Evolutionary conservation across 2,329 filamentous ascomycete species (phyloP).

Genomic region (Talaromyces marneffei): DNA sequence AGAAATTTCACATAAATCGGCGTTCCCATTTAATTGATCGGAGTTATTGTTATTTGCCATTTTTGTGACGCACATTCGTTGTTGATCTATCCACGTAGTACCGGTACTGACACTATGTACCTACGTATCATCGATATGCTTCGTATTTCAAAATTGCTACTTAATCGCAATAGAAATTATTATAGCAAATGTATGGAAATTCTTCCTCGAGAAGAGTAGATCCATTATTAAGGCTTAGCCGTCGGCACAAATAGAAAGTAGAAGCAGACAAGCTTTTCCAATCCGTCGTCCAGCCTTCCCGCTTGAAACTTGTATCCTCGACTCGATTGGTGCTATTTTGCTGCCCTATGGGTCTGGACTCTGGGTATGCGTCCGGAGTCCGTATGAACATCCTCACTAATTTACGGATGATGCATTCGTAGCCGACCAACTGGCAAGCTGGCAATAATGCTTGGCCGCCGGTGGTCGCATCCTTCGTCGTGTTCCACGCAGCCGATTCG

Average conservation of each 20-base stretch:
- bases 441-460: not conserved
- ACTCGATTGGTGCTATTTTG: slow-evolving; percentile 5
- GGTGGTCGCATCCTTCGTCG: not conserved
- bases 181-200: not conserved
- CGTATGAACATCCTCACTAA: not conserved
- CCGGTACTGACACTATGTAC: no score
- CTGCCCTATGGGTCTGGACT: not conserved
- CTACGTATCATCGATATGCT: no score
- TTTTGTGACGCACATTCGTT: no score
- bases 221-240: slow-evolving; percentile 4
- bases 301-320: not conserved
- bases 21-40: not conserved
- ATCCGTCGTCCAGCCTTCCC: not conserved
- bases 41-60: not conserved
- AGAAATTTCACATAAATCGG: no score
- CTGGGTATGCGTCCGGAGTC: not conserved
- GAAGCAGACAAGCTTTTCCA: slow-evolving; percentile 9
- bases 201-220: not conserved
- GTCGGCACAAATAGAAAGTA: not conserved
- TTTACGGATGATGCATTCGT: not conserved
- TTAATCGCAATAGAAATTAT: not conserved
- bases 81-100: no score
- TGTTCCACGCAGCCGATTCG: slow-evolving; percentile 1
- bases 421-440: not conserved
- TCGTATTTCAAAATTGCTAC: not conserved